Percentiles rank a stretch among this genome's conserved stretches.
Conservation (phyloP, 1,284 basidiomycete species). For the Irpex lacteus region DNA sequence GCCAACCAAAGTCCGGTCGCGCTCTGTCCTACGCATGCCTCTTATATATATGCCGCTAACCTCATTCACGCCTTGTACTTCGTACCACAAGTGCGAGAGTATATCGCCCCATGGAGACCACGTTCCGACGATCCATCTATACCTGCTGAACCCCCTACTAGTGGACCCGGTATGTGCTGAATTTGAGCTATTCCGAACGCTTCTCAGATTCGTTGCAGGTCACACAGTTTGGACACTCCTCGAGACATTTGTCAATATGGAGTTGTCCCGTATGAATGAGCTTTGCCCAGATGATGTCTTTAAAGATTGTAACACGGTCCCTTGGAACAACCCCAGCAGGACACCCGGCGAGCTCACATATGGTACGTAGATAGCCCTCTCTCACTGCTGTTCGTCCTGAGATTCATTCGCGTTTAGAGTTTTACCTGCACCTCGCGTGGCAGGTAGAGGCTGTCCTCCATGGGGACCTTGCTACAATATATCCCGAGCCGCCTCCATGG, state of each 20-base stretch:
- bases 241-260: constrained; percentile 65
- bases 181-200: neutral
- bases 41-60: constrained; percentile 55
- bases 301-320: constrained; percentile 31
- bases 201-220: constrained; percentile 18
- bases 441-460: constrained; percentile 31
- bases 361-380: constrained; percentile 25
- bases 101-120: constrained; percentile 46
- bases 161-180: constrained; percentile 10
- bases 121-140: constrained; percentile 14
- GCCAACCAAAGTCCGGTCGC: constrained; percentile 54
- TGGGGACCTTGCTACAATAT: constrained; percentile 8
- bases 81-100: constrained; percentile 62
- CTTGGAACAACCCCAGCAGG: constrained; percentile 33
- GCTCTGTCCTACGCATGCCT: constrained; percentile 51
- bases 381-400: neutral
- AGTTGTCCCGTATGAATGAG: constrained; percentile 42
- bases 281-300: constrained; percentile 38
- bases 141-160: neutral
- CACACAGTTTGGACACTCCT: constrained; percentile 49
- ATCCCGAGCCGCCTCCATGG: constrained; percentile 15
- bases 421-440: constrained; percentile 35
- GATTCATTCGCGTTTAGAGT: constrained; percentile 26
- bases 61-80: constrained; percentile 63
- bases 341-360: constrained; percentile 38